phyloP scores from a whole-genome alignment of 192 early-diverging fungal species.

The Rhizophagus sp. region DNA sequence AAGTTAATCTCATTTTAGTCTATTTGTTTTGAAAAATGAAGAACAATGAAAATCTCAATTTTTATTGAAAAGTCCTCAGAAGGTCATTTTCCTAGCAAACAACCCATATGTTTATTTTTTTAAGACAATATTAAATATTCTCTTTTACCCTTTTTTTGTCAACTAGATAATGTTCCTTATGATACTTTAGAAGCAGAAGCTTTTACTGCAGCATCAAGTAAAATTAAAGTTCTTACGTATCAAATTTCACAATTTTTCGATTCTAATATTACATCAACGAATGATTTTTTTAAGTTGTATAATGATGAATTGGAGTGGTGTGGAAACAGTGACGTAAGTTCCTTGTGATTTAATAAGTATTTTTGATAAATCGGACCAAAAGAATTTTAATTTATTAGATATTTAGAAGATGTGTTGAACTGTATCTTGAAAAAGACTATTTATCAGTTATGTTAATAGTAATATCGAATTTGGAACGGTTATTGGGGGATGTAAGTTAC shows the following conservation, averaged over 20 bases:
- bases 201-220: neutral
- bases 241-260: neutral
- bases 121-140: neutral
- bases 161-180: neutral
- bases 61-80: no score
- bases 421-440: conserved; percentile 19
- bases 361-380: neutral
- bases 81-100: no score
- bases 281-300: conserved; percentile 16
- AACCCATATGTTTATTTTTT: neutral
- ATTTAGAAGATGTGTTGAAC: neutral
- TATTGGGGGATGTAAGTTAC: conserved; percentile 30
- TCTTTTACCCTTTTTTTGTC: neutral
- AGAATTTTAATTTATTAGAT: neutral
- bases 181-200: conserved; percentile 7
- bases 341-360: neutral
- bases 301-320: conserved; percentile 15
- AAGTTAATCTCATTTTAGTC: no score
- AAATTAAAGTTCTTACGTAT: conserved; percentile 2
- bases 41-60: no score
- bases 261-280: neutral
- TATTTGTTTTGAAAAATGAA: no score
- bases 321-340: conserved; percentile 1
- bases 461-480: conserved; percentile 18
- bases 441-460: conserved; percentile 20